phyloP scores from a whole-genome alignment of 192 early-diverging fungal species.

The Glomus cerebriforme region DNA sequence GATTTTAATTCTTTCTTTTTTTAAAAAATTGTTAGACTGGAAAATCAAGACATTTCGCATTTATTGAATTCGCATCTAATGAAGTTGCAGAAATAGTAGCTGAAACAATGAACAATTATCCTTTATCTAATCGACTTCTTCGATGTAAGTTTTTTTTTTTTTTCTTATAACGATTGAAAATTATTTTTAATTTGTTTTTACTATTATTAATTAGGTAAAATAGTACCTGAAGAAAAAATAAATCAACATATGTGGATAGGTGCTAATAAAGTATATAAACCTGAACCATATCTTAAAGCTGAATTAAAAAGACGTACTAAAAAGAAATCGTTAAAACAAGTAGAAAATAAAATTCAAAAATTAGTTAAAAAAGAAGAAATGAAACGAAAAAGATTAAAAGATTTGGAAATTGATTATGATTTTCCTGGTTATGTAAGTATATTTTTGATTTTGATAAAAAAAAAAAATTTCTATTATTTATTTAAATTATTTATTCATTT shows the following conservation, averaged over 20 bases:
- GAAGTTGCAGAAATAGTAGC: conserved; percentile 90
- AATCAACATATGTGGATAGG: conserved; percentile 76
- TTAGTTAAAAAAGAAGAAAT: conserved; percentile 60
- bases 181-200: conserved; percentile 35
- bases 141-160: conserved; percentile 60
- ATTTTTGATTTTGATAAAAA: too few relatives aligned
- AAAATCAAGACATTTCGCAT: conserved; percentile 89
- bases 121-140: conserved; percentile 77
- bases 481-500: neutral
- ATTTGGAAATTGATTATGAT: conserved; percentile 88
- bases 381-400: conserved; percentile 62
- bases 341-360: conserved; percentile 45
- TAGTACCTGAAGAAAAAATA: conserved; percentile 71
- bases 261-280: conserved; percentile 69
- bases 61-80: conserved; percentile 82
- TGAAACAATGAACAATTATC: conserved; percentile 96
- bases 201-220: conserved; percentile 40
- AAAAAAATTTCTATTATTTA: too few relatives aligned
- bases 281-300: conserved; percentile 61
- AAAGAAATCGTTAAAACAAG: conserved; percentile 53
- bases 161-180: neutral
- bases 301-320: conserved; percentile 66
- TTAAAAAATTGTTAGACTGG: conserved; percentile 63
- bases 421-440: conserved; percentile 67
- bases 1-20: neutral